Percentiles rank a stretch among this genome's conserved stretches.
phyloP scores from a whole-genome alignment of 1,284 basidiomycete genomes.

The Ustilago sp. region DNA sequence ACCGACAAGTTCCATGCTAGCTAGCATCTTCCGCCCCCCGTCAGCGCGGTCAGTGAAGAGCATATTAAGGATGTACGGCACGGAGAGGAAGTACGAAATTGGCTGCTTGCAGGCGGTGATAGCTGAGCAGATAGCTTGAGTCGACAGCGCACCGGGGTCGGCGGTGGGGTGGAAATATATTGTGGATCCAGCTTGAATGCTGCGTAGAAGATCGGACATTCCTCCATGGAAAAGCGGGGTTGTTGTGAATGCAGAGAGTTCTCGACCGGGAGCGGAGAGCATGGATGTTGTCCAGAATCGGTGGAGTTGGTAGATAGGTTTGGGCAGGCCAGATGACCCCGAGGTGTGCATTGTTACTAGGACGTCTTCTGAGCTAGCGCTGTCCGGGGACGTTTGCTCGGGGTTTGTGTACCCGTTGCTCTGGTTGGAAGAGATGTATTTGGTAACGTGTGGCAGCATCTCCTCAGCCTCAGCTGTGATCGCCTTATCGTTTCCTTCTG shows the following conservation, averaged over 20 bases:
- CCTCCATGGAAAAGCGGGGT: conserved; percentile 72
- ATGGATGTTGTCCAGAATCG: conserved; percentile 59
- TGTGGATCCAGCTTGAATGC: conserved; percentile 70
- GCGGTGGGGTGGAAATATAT: conserved; percentile 70
- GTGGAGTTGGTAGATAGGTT: conserved; percentile 68
- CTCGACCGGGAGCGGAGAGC: conserved; percentile 43
- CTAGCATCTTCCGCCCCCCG: conserved; percentile 72
- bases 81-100: conserved; percentile 68
- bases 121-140: conserved; percentile 64
- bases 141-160: conserved; percentile 67
- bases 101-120: conserved; percentile 58
- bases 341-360: conserved; percentile 76
- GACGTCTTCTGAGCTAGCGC: conserved; percentile 67
- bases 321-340: conserved; percentile 74
- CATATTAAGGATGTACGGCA: conserved; percentile 73
- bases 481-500: not conserved
- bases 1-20: conserved; percentile 73
- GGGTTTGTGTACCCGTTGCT: not conserved
- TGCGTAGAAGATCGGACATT: conserved; percentile 70
- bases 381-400: not conserved
- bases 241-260: conserved; percentile 70
- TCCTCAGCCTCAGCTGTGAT: conserved; percentile 6
- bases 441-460: conserved; percentile 18
- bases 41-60: conserved; percentile 72
- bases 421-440: not conserved